Evolutionary conservation across 2,329 filamentous ascomycete genomes (phyloP), one percentile per base, ranked within the genome.

Genomic region (Aspergillus pseudoviridinutans): DNA sequence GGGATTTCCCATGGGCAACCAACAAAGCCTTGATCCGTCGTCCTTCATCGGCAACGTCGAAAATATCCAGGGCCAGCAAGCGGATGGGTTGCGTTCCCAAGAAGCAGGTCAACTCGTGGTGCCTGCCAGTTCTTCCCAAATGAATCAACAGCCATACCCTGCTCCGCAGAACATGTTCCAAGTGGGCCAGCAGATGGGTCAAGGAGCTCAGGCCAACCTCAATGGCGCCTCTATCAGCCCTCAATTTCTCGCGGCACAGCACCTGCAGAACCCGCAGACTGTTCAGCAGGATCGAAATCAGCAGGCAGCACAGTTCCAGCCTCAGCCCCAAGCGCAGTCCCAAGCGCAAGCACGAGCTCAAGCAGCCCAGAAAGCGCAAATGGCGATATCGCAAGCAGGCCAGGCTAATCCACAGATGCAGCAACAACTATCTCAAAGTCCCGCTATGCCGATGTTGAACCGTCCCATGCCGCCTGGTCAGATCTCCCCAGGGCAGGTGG

Each of bases 81-180:
- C 80, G 44, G 84, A 85, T 61, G 84, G 83, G n/a, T 71, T 86
- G 62, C 82, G 84, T 53, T 80, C 81, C 17, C 82, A 85, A 64
- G 82, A 86, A 69, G 81, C 81, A 51, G 85, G 85, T 8, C 82
- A 85, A 60, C 74, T 82, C 46, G 84, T 87, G n/a, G 85, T 87
- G 3, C 85, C 85, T 9, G 85, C 84, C 6, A 87, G 83, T 69
- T 84, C 82, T 64, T 82, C 82, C 53, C 77, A 78, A 59, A 80
- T 78, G 62, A 71, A 73, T 49, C 74, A 76, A 49, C 67, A 69
- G 22, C 71, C 71, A n/a, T 75, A 76, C 58, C 64, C 74, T 35
- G 71, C 71, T 5, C 73, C 76, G 53, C 73, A 75, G 57, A 76
- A 78, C 60, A 72, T 78, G 68, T 71, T 77, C 42, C 67, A 70